These are phyloP conservation scores for Arthrobotrys conoides DNA, from an alignment of 2,329 filamentous ascomycete genomes.

Conservation along the genomic window DNA sequence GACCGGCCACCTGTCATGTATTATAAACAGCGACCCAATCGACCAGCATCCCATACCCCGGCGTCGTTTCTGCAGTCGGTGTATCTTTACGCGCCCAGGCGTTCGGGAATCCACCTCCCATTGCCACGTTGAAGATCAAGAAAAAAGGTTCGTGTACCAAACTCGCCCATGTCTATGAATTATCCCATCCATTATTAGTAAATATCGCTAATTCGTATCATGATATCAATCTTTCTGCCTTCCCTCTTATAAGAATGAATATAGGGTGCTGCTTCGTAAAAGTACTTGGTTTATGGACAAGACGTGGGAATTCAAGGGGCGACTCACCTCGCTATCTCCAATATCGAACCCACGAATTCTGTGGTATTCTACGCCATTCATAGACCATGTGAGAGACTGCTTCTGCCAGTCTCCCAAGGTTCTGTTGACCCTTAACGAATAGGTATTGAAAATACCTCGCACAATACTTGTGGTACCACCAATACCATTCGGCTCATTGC, in stretches of 20 bases:
- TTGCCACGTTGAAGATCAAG: slow-evolving; percentile 68
- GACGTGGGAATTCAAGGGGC: neutral
- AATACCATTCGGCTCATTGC: slow-evolving; percentile 35
- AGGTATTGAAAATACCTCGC: slow-evolving; percentile 66
- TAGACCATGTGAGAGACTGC: slow-evolving; percentile 67
- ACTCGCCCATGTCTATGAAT: slow-evolving; percentile 64
- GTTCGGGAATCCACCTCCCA: slow-evolving; percentile 68
- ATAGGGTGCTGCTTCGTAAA: too few species aligned
- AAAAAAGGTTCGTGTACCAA: slow-evolving; percentile 66
- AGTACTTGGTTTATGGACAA: neutral
- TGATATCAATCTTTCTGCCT: too few species aligned
- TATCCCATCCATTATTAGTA: neutral
- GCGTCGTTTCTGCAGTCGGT: slow-evolving; percentile 66
- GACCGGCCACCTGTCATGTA: too few species aligned
- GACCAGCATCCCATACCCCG: slow-evolving; percentile 67
- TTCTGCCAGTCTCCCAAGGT: slow-evolving; percentile 62
- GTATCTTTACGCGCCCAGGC: slow-evolving; percentile 65
- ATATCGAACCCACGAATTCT: slow-evolving; percentile 64
- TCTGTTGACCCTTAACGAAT: slow-evolving; percentile 66
- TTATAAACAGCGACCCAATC: slow-evolving; percentile 67
- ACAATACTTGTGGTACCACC: slow-evolving; percentile 12
- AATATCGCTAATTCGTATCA: neutral
- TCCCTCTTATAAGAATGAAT: neutral
- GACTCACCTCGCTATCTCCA: slow-evolving; percentile 60
- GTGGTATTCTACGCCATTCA: slow-evolving; percentile 66